Evolutionary conservation across 2,329 filamentous ascomycete species (phyloP).

Genomic region (Orbilia ellipsospora): DNA sequence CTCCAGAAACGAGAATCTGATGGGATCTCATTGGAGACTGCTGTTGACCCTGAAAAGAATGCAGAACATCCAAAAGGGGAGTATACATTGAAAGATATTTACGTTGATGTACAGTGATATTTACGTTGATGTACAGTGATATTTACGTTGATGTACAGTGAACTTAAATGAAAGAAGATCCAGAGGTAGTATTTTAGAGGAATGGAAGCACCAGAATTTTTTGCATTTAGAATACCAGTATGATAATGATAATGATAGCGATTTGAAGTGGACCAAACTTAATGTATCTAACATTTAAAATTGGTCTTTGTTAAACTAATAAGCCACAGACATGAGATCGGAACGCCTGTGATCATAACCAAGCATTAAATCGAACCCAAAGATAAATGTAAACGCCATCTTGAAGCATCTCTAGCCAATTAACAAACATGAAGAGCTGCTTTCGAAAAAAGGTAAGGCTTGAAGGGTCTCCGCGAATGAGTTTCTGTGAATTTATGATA

Average conservation of each 20-base stretch:
- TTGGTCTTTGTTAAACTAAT: too few relatives aligned
- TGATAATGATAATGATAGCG: too few relatives aligned
- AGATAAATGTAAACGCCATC: not conserved
- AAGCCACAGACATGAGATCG: too few relatives aligned
- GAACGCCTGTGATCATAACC: too few relatives aligned
- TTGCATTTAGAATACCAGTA: too few relatives aligned
- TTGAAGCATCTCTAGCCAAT: not conserved
- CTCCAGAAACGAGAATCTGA: conserved; percentile 29
- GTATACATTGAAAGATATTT: conserved; percentile 42
- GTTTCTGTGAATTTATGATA: not conserved
- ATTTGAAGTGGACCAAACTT: too few relatives aligned
- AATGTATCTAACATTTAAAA: too few relatives aligned
- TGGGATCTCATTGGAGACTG: conserved; percentile 21
- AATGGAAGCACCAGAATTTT: too few relatives aligned
- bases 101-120: conserved; percentile 40
- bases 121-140: conserved; percentile 42
- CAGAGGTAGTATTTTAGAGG: too few relatives aligned
- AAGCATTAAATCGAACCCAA: not conserved
- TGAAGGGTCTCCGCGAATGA: not conserved
- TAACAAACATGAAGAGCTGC: too few relatives aligned
- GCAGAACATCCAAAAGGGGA: conserved; percentile 19
- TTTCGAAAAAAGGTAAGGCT: too few relatives aligned
- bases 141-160: conserved; percentile 40
- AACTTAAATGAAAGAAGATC: not conserved
- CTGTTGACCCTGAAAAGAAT: conserved; percentile 39